phyloP scores from a whole-genome alignment of 2,329 filamentous ascomycete genomes.

The Colletotrichum melonis region DNA sequence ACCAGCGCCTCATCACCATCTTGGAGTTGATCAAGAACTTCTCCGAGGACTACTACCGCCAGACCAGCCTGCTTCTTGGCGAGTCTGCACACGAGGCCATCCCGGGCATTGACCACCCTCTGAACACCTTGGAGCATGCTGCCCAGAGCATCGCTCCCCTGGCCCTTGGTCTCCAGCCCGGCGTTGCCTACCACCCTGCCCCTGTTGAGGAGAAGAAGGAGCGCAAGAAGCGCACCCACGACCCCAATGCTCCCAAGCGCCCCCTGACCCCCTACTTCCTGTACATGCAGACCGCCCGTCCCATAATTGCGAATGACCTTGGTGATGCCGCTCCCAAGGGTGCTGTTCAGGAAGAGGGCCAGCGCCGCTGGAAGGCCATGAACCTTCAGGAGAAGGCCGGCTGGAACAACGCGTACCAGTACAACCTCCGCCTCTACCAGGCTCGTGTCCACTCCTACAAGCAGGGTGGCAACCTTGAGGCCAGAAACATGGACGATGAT shows the following conservation, averaged over 20 bases:
- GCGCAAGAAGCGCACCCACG: slow-evolving; percentile 86
- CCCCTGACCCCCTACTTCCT: slow-evolving; percentile 95
- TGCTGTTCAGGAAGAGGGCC: slow-evolving; percentile 88
- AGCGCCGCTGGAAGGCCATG: slow-evolving; percentile 87
- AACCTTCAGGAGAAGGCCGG: slow-evolving; percentile 76
- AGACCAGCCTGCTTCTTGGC: slow-evolving; percentile 85
- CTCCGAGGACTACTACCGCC: slow-evolving; percentile 85
- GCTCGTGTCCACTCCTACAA: slow-evolving; percentile 75
- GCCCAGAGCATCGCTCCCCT: slow-evolving; percentile 57
- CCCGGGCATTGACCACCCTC: slow-evolving; percentile 51
- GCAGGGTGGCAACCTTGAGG: slow-evolving; percentile 66
- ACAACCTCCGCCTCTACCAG: slow-evolving; percentile 74
- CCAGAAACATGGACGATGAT: slow-evolving; percentile 71
- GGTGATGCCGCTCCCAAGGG: slow-evolving; percentile 82
- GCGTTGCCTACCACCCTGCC: slow-evolving; percentile 46
- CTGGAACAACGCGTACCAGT: slow-evolving; percentile 76
- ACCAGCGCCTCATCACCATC: slow-evolving; percentile 82
- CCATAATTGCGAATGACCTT: slow-evolving; percentile 83
- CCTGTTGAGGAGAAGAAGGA: slow-evolving; percentile 80
- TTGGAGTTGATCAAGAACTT: slow-evolving; percentile 83
- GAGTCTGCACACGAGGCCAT: slow-evolving; percentile 64
- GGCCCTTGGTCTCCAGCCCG: slow-evolving; percentile 19
- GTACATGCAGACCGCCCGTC: slow-evolving; percentile 89
- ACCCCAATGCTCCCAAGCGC: slow-evolving; percentile 95
- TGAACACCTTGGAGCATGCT: slow-evolving; percentile 65